Percentiles rank a stretch among this genome's conserved stretches.
Conservation (phyloP, 306 rosid genomes). For the Trifolium dubium region DNA sequence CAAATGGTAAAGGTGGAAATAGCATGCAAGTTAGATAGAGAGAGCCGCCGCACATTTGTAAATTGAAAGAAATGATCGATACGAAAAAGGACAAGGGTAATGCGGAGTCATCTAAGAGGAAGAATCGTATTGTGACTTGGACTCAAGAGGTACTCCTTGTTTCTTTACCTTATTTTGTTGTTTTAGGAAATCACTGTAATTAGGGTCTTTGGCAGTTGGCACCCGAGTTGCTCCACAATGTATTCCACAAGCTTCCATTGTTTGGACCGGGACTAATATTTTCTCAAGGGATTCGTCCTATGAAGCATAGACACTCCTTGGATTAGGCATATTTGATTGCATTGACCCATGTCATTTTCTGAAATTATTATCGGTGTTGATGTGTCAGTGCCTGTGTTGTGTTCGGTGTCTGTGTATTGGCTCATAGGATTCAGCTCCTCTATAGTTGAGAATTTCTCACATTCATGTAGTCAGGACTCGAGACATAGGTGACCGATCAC, state of each 20-base stretch:
- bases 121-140: constrained; percentile 97
- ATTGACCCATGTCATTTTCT: no score
- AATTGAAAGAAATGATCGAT: constrained; percentile 47
- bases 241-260: no score
- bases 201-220: background rate
- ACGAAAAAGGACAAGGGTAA: constrained; percentile 48
- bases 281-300: background rate
- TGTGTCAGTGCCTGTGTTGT: no score
- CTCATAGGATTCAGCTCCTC: background rate
- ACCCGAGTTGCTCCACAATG: background rate
- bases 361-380: no score
- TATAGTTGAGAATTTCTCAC: background rate
- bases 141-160: constrained; percentile 70
- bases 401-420: no score
- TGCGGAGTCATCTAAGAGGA: constrained; percentile 82
- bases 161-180: background rate
- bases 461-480: no score
- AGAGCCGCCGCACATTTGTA: background rate
- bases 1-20: constrained; percentile 14
- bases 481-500: background rate
- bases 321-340: no score
- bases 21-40: constrained; percentile 67
- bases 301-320: background rate
- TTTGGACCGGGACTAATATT: no score
- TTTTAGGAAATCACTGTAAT: background rate